Evolutionary conservation across 345 rosid species (phyloP).

Genomic region (Reutealis trisperma): DNA sequence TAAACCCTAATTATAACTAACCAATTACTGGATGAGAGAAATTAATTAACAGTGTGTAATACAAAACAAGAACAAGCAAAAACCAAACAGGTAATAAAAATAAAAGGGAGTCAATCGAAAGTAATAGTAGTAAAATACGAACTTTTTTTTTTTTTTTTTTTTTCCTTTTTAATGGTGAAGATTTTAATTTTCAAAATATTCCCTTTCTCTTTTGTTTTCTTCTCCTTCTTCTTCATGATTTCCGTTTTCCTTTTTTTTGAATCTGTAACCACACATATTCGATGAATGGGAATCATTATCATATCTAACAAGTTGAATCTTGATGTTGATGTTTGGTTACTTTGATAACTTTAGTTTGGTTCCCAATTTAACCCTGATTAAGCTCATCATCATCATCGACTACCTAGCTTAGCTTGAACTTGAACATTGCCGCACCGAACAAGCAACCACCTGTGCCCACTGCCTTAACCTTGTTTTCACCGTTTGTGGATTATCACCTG

Average conservation of each 20-base stretch:
- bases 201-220: neutral
- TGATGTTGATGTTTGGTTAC: conserved; percentile 25
- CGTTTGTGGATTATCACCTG: conserved; percentile 78
- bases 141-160: neutral
- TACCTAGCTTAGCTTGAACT: conserved; percentile 11
- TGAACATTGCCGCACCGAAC: conserved; percentile 75
- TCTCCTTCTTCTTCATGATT: neutral
- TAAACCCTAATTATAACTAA: neutral
- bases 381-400: neutral
- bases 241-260: neutral
- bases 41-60: neutral
- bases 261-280: conserved; percentile 9
- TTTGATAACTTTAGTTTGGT: conserved; percentile 21
- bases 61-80: neutral
- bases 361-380: conserved; percentile 7
- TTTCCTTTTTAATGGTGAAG: neutral
- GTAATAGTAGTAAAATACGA: neutral
- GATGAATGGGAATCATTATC: conserved; percentile 5
- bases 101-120: neutral
- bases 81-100: neutral
- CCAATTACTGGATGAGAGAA: neutral
- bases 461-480: conserved; percentile 86
- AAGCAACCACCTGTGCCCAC: conserved; percentile 97
- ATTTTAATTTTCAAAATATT: neutral
- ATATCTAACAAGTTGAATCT: conserved; percentile 17